Evolutionary conservation across 139 green algal species (phyloP), one percentile per base, ranked within the genome.

Genomic region (Ostreobium quekettii): DNA sequence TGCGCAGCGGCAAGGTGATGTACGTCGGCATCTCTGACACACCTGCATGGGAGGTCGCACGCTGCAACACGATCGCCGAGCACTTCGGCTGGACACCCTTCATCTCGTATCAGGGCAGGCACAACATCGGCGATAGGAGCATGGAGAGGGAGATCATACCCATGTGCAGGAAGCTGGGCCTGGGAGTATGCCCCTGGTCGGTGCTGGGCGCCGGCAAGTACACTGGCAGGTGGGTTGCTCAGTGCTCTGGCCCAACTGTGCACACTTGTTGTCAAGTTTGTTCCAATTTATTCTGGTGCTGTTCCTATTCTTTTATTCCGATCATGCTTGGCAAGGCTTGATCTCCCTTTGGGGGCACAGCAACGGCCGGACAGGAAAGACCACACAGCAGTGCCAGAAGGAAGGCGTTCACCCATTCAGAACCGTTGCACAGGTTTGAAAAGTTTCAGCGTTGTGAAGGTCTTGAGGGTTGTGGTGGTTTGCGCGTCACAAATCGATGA

Each of bases 51-150:
- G 59, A 66, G 30, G 59, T 66, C 11, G 28, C 59, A 15, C 59
- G 59, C 46, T 66, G 59, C 59, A 66, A 66, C 32, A 66, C 59
- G 32, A 66, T 66, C 7, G 59, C 59, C 24, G 59, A 66, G 59
- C 59, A 66, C 32, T 66, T 66, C 47, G 59, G 59, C 46, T 66
- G 59, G 59, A 32, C 59, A 15, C 59, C 59, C 5, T 66, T 66
- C 59, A 66, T 66, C 59, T 31, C 59, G 7, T 66, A 66, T 42
- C 59, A 66, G 47, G 59, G 59, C 28, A 26, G 59, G 47, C 59
- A 66, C 24, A 66, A 66, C 59, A 66, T 66, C 59, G 59, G 59
- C 46, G 59, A 66, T 22, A 26, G 59, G 7, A 66, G 59, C 59
- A 66, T 66, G 8, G 59, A 66, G 47, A 26, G 59, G 19, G 59